These are phyloP conservation scores for Corymbia maculata DNA, from an alignment of 345 rosid genomes.

Conservation along the genomic window DNA sequence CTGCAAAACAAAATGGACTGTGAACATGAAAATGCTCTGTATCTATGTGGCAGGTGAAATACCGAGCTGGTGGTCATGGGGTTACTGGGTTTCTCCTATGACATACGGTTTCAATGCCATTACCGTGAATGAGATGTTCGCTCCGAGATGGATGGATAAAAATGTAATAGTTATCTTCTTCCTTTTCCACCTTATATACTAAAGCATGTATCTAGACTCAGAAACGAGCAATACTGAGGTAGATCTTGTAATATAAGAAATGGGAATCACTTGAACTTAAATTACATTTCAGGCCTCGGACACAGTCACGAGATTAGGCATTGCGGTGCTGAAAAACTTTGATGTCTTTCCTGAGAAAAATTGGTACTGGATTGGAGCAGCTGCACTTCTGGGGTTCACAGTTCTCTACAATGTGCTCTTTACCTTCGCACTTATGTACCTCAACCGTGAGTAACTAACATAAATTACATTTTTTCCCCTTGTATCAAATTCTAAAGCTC, in stretches of 20 bases:
- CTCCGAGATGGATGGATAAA: conserved; percentile 82
- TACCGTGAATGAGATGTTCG: conserved; percentile 60
- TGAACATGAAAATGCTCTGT: not conserved
- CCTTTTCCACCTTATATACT: not conserved
- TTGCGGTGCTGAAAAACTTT: conserved; percentile 42
- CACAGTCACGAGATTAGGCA: conserved; percentile 36
- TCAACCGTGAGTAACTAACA: conserved; percentile 40
- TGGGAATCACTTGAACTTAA: not conserved
- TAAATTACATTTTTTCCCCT: not conserved
- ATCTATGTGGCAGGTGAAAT: conserved; percentile 36
- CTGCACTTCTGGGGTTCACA: conserved; percentile 47
- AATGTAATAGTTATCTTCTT: conserved; percentile 12
- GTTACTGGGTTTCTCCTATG: conserved; percentile 86
- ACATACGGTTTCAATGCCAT: conserved; percentile 63
- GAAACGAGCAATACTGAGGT: not conserved
- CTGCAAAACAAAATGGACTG: not conserved
- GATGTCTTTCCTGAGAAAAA: conserved; percentile 35
- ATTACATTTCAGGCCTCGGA: conserved; percentile 45
- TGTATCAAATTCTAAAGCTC: not conserved
- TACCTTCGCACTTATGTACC: conserved; percentile 56
- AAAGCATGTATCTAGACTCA: not conserved
- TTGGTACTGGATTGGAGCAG: conserved; percentile 87
- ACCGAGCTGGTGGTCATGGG: conserved; percentile 90
- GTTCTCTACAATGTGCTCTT: conserved; percentile 71
- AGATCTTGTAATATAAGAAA: not conserved